These are phyloP conservation scores for Populus davidiana DNA, from an alignment of 345 rosid species.

Conservation along the genomic window DNA sequence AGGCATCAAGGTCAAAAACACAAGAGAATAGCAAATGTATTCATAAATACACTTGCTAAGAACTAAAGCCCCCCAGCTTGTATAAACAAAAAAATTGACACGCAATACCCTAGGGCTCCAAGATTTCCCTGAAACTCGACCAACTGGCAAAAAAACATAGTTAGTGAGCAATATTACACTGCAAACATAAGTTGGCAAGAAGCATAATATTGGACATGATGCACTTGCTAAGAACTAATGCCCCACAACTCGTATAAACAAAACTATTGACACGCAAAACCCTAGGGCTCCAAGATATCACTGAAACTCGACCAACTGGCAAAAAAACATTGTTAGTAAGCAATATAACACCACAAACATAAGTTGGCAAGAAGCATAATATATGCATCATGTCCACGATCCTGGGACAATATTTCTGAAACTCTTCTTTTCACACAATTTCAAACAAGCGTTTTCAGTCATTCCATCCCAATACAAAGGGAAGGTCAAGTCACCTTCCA, in stretches of 20 bases:
- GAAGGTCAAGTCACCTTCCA: slow-evolving; percentile 34
- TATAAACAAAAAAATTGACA: background rate
- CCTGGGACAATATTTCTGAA: slow-evolving; percentile 17
- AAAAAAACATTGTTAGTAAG: background rate
- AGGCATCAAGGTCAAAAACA: background rate
- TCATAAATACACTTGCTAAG: background rate
- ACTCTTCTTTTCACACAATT: slow-evolving; percentile 45
- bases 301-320: slow-evolving; percentile 12
- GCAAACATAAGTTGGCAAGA: background rate
- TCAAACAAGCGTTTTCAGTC: slow-evolving; percentile 33
- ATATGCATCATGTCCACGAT: slow-evolving; percentile 14
- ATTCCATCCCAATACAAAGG: slow-evolving; percentile 34
- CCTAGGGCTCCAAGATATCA: background rate
- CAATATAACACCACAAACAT: background rate
- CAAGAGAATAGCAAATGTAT: background rate
- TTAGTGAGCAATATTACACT: background rate
- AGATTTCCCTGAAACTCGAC: slow-evolving; percentile 10
- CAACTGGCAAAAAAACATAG: background rate
- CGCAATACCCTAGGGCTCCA: background rate
- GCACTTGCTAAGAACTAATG: too few relatives aligned
- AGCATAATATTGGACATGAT: background rate
- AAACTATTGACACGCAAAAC: too few relatives aligned
- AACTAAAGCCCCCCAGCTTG: background rate
- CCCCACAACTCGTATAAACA: background rate
- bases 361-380: background rate